Percentiles rank a stretch among this genome's conserved stretches.
Conservation (phyloP, 2,329 filamentous ascomycete genomes). For the Claviceps sp. region DNA sequence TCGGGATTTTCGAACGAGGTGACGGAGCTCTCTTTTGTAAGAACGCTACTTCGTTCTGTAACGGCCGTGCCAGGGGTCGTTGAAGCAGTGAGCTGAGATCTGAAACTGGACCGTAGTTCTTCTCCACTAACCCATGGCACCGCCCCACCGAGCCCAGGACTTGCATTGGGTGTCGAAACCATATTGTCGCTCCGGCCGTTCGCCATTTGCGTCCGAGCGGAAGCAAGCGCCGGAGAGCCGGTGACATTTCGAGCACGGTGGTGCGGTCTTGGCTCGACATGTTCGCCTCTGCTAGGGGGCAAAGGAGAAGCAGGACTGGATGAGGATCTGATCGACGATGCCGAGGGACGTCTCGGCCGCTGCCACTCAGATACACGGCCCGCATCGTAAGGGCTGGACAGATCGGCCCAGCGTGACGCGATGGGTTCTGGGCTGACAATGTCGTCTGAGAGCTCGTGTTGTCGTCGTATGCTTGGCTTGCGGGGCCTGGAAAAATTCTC, state of each 20-base stretch:
- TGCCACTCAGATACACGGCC: conserved; percentile 27
- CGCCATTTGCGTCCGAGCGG: conserved; percentile 16
- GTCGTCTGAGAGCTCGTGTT: conserved; percentile 15
- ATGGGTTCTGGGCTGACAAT: conserved; percentile 15
- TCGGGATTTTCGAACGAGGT: conserved; percentile 46
- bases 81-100: conserved; percentile 41
- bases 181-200: conserved; percentile 21
- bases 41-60: conserved; percentile 73
- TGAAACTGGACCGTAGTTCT: conserved; percentile 41
- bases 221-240: conserved; percentile 11
- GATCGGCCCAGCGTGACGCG: conserved; percentile 15
- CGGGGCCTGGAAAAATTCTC: conserved; percentile 49
- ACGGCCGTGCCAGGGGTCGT: conserved; percentile 46
- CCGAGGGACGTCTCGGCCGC: conserved; percentile 31
- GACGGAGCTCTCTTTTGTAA: conserved; percentile 66
- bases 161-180: conserved; percentile 21
- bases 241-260: conserved; percentile 16
- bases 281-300: conserved; percentile 27
- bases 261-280: conserved; percentile 19
- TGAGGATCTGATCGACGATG: conserved; percentile 33
- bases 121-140: conserved; percentile 37
- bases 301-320: conserved; percentile 32
- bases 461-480: conserved; percentile 37
- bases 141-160: conserved; percentile 16
- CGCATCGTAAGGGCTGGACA: conserved; percentile 11